Evolutionary conservation across 2,329 filamentous ascomycete species (phyloP).

Genomic region (Aspergillus sp.): DNA sequence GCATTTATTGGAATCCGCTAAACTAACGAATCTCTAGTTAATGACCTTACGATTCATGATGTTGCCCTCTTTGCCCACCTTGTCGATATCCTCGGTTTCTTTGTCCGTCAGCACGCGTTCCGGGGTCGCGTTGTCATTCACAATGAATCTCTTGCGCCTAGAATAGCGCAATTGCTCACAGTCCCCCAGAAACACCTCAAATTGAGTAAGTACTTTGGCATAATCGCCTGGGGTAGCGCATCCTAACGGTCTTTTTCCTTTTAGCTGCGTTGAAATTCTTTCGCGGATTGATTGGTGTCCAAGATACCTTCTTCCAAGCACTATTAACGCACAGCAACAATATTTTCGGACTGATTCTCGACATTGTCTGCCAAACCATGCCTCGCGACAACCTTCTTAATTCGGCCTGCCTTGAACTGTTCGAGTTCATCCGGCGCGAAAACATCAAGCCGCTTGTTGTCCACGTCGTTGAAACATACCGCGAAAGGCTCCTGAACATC

Average conservation of each 20-base stretch:
- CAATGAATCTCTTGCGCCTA: constrained; percentile 64
- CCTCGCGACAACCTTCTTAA: constrained; percentile 88
- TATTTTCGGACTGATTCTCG: constrained; percentile 73
- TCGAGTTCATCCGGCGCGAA: constrained; percentile 80
- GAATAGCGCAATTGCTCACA: constrained; percentile 72
- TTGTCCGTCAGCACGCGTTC: constrained; percentile 78
- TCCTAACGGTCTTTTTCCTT: constrained; percentile 1
- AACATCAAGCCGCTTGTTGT: constrained; percentile 71
- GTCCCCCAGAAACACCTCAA: constrained; percentile 88
- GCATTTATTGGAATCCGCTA: constrained; percentile 1
- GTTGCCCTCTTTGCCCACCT: constrained; percentile 86
- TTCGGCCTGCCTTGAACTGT: constrained; percentile 88
- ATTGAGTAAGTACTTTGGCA: constrained; percentile 54
- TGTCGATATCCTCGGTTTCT: constrained; percentile 88
- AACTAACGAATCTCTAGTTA: constrained; percentile 39
- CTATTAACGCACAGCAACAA: constrained; percentile 68
- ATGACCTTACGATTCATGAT: constrained; percentile 69
- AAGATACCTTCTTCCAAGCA: constrained; percentile 85
- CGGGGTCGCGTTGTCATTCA: constrained; percentile 84
- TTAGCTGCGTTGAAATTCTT: constrained; percentile 87
- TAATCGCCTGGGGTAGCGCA: not conserved
- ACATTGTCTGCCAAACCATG: constrained; percentile 76
- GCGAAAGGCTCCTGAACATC: constrained; percentile 65
- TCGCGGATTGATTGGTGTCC: constrained; percentile 71
- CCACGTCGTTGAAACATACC: constrained; percentile 75